Evolutionary conservation across 2,329 filamentous ascomycete species (phyloP).

Genomic region (Cercospora berteroae): DNA sequence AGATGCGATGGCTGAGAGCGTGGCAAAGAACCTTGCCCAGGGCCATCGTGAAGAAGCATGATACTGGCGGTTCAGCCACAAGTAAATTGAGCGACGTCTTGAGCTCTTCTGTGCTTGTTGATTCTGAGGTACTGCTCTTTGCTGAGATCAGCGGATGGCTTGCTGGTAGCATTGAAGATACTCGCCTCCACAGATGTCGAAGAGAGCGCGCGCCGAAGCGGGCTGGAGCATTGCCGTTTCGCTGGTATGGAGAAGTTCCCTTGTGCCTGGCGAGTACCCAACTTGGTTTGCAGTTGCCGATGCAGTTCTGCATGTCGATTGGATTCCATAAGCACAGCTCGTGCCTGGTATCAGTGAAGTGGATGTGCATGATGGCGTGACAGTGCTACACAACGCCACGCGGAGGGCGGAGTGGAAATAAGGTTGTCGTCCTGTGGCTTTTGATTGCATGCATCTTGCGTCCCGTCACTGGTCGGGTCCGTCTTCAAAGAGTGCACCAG

Average conservation of each 20-base stretch:
- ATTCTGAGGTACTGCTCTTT: not conserved
- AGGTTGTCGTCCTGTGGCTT: not conserved
- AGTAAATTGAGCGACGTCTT: conserved; percentile 1
- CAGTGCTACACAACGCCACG: not conserved
- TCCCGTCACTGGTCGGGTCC: not conserved
- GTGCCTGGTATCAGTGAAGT: not conserved
- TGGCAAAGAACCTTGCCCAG: not conserved
- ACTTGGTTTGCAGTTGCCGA: not conserved
- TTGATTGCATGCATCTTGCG: not conserved
- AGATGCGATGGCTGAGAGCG: not conserved
- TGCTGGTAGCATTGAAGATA: not conserved
- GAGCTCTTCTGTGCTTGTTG: not conserved
- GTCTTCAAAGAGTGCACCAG: not conserved
- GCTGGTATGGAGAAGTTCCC: not conserved
- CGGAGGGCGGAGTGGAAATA: not conserved
- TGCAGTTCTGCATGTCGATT: not conserved
- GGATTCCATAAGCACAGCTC: not conserved
- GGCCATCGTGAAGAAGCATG: not conserved
- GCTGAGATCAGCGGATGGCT: not conserved
- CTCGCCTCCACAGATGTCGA: not conserved
- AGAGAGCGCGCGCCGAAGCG: not conserved
- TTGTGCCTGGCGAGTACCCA: not conserved
- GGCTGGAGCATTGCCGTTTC: not conserved
- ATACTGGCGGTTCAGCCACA: not conserved
- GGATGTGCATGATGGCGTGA: not conserved